Evolutionary conservation across 2,329 filamentous ascomycete genomes (phyloP), one percentile per base, ranked within the genome.

Genomic region (Trichoderma brevicompactum): DNA sequence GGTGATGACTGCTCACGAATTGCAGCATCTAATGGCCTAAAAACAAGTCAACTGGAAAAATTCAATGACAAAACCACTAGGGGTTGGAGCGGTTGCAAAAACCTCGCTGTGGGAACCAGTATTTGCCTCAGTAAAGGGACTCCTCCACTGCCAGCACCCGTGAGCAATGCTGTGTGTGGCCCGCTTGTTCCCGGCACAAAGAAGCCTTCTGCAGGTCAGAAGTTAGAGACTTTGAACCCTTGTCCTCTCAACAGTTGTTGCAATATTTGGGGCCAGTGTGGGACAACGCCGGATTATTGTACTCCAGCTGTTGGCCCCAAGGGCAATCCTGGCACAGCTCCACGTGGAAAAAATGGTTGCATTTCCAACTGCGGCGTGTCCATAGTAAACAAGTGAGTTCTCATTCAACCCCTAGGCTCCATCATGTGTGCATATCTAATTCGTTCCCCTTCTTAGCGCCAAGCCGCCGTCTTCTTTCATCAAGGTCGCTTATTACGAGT

Each of bases 261-360:
- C 65, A 68, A 79, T 64, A 72, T 75, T 53, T 80, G 75, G 74
- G 80, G 79, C 5, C 71, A 77, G 32, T 82, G 80, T 44, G 79
- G 79, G 13, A 74, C 73, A n/a, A 77, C 76, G 0, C 63, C 65
- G 1, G 77, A 77, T 9, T 80, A 79, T 65, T 82, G 79, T 68
- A 65, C 52, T 9, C 53, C 64, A 17, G 19, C 43, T 23, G 32
- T 34, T 8, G 44, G 44, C n/a, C 52, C 62, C 7, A 58, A 44
- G 13, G 62, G 62, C 6, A 53, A 50, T 13, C 62, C 62, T 12
- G 62, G 62, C 19, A 65, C 62, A 9, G 48, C 62, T 19, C 43
- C 44, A 7, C 63, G 28, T 2, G 41, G 43, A 41, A 28, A 40
- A 8, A 34, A 48, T 54, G 63, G 63, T 8, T 60, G 63, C n/a